Conservation (phyloP, 2,329 filamentous ascomycete species). For the Thermochaetoides dissita region DNA sequence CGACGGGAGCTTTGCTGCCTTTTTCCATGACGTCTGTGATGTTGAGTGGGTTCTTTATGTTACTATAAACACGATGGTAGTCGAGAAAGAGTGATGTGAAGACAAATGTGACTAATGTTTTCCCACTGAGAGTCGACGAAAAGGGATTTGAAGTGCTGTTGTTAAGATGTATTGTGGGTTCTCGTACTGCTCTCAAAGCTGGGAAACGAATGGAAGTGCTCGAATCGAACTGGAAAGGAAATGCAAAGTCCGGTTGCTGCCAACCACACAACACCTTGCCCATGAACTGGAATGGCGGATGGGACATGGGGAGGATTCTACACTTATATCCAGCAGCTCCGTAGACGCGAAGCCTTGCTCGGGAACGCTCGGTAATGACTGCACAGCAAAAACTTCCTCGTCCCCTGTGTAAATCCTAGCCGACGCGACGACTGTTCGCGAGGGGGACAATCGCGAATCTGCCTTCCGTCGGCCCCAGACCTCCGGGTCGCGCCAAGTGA, state of each 20-base stretch:
- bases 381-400: neutral
- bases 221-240: too few relatives aligned
- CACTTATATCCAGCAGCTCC: constrained; percentile 1
- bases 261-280: neutral
- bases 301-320: neutral
- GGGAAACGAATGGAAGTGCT: too few relatives aligned
- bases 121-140: too few relatives aligned
- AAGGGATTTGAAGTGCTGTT: too few relatives aligned
- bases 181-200: too few relatives aligned
- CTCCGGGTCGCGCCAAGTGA: neutral
- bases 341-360: constrained; percentile 2
- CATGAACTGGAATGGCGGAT: neutral
- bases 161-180: too few relatives aligned
- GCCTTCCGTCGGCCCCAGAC: neutral
- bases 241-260: neutral
- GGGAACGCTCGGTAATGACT: constrained; percentile 6
- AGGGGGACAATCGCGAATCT: constrained; percentile 1
- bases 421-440: constrained; percentile 4
- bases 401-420: constrained; percentile 7
- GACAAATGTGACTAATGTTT: too few relatives aligned
- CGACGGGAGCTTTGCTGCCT: constrained; percentile 3
- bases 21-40: constrained; percentile 6
- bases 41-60: neutral
- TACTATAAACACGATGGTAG: neutral
- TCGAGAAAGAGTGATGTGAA: too few relatives aligned